phyloP scores from a whole-genome alignment of 2,329 filamentous ascomycete species.

The Arthrobotrys sphaeroides region DNA sequence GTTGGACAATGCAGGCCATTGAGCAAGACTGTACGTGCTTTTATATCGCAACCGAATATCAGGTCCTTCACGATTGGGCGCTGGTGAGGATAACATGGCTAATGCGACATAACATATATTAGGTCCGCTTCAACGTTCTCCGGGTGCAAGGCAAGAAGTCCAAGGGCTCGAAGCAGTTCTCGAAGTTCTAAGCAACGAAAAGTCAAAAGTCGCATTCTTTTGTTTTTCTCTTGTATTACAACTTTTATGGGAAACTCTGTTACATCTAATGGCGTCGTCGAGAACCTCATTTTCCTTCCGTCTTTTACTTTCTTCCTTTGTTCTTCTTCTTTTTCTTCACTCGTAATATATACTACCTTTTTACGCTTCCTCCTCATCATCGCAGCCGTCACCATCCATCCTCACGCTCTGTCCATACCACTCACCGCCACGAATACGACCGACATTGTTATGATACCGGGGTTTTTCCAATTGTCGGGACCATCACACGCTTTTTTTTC shows the following conservation, averaged over 20 bases:
- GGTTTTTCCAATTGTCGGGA: constrained; percentile 22
- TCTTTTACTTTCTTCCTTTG: background rate
- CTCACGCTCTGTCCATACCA: constrained; percentile 34
- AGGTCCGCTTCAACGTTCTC: constrained; percentile 99
- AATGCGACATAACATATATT: constrained; percentile 19
- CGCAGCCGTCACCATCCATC: background rate
- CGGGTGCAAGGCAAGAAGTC: constrained; percentile 96
- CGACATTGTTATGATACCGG: constrained; percentile 32
- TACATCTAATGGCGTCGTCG: constrained; percentile 54
- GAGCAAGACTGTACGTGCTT: constrained; percentile 94
- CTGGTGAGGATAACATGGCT: background rate
- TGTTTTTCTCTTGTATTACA: constrained; percentile 28
- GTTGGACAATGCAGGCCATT: constrained; percentile 99
- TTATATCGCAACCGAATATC: constrained; percentile 23
- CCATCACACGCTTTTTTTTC: constrained; percentile 5
- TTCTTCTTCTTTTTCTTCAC: constrained; percentile 24
- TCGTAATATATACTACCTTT: constrained; percentile 53
- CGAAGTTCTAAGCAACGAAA: constrained; percentile 82
- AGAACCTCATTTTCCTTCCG: constrained; percentile 37
- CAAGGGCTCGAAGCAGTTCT: constrained; percentile 97
- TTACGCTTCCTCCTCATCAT: background rate
- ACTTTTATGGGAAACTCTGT: constrained; percentile 35
- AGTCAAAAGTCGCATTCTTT: constrained; percentile 9
- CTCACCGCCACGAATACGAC: constrained; percentile 5
- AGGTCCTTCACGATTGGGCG: constrained; percentile 8